Evolutionary conservation across 1,139 yeast genomes (phyloP).

Genomic region (Debaryomyces robertsiae): DNA sequence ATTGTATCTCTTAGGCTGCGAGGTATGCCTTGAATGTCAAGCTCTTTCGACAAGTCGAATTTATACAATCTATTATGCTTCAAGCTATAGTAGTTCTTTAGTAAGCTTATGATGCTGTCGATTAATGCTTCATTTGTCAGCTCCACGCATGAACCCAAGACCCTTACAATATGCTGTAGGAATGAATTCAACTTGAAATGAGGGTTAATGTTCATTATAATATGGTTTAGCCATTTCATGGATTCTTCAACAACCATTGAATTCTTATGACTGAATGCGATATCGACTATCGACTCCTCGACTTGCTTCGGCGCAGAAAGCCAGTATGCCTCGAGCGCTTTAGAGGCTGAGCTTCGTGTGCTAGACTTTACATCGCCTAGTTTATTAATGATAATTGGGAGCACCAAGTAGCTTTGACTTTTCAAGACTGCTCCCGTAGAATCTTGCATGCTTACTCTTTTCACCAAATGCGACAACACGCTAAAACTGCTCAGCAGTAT

Average conservation of each 20-base stretch:
- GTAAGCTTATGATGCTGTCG: conserved; percentile 23
- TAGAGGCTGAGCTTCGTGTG: conserved; percentile 51
- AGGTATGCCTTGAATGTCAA: conserved; percentile 44
- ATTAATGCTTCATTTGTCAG: conserved; percentile 18
- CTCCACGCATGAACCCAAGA: conserved; percentile 15
- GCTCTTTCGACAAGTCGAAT: conserved; percentile 51
- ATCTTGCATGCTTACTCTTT: conserved; percentile 76
- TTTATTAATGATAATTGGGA: conserved; percentile 60
- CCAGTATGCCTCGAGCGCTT: conserved; percentile 69
- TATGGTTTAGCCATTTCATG: conserved; percentile 36
- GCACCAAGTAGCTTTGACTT: conserved; percentile 48
- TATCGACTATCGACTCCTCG: conserved; percentile 49
- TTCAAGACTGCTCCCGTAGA: conserved; percentile 47
- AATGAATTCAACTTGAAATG: conserved; percentile 35
- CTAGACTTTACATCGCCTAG: conserved; percentile 51
- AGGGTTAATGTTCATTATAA: conserved; percentile 33
- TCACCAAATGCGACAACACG: conserved; percentile 72
- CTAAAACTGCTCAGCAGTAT: conserved; percentile 59
- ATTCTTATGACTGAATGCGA: conserved; percentile 52
- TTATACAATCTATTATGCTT: conserved; percentile 33
- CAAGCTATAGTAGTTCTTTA: conserved; percentile 31
- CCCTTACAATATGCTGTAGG: conserved; percentile 27
- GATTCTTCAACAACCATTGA: conserved; percentile 45
- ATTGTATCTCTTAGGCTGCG: conserved; percentile 28
- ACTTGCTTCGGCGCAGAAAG: conserved; percentile 59